Percentiles rank a stretch among this genome's conserved stretches.
phyloP scores from a whole-genome alignment of 2,329 filamentous ascomycete genomes.

The Macrophomina phaseolina region DNA sequence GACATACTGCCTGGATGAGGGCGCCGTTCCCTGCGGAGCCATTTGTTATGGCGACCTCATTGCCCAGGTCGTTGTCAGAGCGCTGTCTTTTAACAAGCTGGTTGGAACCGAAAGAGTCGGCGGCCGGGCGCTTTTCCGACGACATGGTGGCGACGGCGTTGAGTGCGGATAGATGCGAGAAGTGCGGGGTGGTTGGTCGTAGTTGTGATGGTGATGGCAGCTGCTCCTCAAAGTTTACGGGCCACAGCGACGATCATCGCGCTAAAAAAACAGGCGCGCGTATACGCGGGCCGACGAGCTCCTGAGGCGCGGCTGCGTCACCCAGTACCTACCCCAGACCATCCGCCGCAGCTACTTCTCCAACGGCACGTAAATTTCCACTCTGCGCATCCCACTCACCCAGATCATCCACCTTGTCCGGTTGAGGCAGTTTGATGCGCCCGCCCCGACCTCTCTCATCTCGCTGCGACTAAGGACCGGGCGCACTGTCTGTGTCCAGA shows the following conservation, averaged over 20 bases:
- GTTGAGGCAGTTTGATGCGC: conserved; percentile 24
- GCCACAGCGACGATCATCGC: conserved; percentile 19
- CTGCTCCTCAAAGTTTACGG: conserved; percentile 26
- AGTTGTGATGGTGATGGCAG: conserved; percentile 13
- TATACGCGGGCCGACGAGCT: conserved; percentile 18
- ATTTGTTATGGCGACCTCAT: conserved; percentile 62
- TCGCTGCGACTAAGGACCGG: conserved; percentile 26
- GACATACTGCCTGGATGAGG: conserved; percentile 69
- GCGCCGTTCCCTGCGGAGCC: conserved; percentile 64
- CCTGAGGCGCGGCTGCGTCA: conserved; percentile 20
- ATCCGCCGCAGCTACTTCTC: background rate
- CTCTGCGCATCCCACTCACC: conserved; percentile 6
- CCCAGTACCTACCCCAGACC: conserved; percentile 5
- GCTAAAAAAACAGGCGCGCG: conserved; percentile 11
- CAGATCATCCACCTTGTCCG: conserved; percentile 15
- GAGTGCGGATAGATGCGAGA: background rate
- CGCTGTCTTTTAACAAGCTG: conserved; percentile 93
- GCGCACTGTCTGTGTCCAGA: conserved; percentile 22
- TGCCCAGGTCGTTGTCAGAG: conserved; percentile 62
- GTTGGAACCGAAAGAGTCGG: conserved; percentile 76
- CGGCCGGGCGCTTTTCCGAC: conserved; percentile 89
- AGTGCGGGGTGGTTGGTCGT: conserved; percentile 9
- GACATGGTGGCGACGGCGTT: conserved; percentile 66
- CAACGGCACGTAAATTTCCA: background rate
- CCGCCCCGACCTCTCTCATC: conserved; percentile 1